Evolutionary conservation across 305 asterid genomes (phyloP), one percentile per base, ranked within the genome.

Genomic region (Fraxinus paxiana): DNA sequence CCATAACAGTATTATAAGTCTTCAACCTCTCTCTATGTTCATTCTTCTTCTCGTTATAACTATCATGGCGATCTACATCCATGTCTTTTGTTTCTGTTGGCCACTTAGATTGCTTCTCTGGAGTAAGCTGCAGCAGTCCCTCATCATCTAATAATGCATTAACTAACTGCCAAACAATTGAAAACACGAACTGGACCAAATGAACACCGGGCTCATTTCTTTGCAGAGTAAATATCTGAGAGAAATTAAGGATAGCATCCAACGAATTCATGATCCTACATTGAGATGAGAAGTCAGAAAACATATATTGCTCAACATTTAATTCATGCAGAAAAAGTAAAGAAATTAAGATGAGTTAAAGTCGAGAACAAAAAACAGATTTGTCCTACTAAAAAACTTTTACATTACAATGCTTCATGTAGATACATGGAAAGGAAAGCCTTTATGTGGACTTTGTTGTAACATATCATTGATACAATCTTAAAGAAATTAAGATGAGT

Each of bases 131-230:
- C 83, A 94, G 90, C 76, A 95, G 77, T 41, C 93, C 98, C 88
- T 96, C 97, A 84, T 96, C 99, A 72, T 94, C 99, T 80, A 92
- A 83, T 77, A 93, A 89, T 35, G 92, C 88, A 79, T 94, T 97
- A 83, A 92, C 90, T 87, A 96, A 86, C 88, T 92, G 95, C 93
- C 98, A 92, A 80, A 90, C 90, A 81, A 92, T 87, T 51, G 94
- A 86, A 85, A 92, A 94, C 81, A 92, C 81, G n/a, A 88, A 88
- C 83, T 91, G 91, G 77, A 94, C 92, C 86, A 96, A 69, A 75
- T 86, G 89, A 70, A 90, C 86, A 34, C 93, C 92, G 43, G 92
- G 91, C 67, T 91, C 97, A 30, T 85, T 85, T 33, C 80, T 82
- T 82, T 87, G 88, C 85, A 87, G 20, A 63, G 88, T 90, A 78